Conservation (phyloP, 2,329 filamentous ascomycete species). For the Neocucurbitaria cava region DNA sequence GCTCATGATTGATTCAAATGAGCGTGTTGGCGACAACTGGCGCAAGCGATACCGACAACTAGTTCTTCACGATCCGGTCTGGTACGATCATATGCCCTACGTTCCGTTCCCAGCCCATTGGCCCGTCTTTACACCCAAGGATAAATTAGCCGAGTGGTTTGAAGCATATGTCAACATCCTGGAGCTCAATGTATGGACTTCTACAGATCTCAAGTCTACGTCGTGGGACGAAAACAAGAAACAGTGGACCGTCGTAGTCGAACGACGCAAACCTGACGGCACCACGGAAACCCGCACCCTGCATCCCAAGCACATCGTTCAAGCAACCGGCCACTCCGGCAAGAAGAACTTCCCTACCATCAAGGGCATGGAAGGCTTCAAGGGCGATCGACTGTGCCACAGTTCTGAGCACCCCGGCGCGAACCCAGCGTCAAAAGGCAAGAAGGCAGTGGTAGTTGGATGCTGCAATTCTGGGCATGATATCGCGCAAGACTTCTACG, state of each 20-base stretch:
- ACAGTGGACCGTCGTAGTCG: conserved; percentile 49
- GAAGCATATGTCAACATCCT: conserved; percentile 47
- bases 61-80: conserved; percentile 51
- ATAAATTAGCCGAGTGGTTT: conserved; percentile 49
- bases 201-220: conserved; percentile 46
- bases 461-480: conserved; percentile 59
- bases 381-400: conserved; percentile 46
- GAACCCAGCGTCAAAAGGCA: conserved; percentile 45
- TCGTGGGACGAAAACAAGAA: conserved; percentile 47
- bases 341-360: conserved; percentile 42
- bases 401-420: conserved; percentile 41
- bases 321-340: conserved; percentile 41
- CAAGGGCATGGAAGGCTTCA: conserved; percentile 43
- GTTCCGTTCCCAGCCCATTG: conserved; percentile 41
- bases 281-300: conserved; percentile 31
- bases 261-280: conserved; percentile 30
- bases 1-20: conserved; percentile 55
- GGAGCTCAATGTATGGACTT: conserved; percentile 50
- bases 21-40: conserved; percentile 56
- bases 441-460: conserved; percentile 56
- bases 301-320: conserved; percentile 39
- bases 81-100: conserved; percentile 50
- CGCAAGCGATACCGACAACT: conserved; percentile 55
- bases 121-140: conserved; percentile 42
- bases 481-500: conserved; percentile 57